A percentile compares a stretch with the other conserved stretches of the same genome.
Conservation (phyloP, 768 basidiomycete genomes). For the Roridomyces roridus region DNA sequence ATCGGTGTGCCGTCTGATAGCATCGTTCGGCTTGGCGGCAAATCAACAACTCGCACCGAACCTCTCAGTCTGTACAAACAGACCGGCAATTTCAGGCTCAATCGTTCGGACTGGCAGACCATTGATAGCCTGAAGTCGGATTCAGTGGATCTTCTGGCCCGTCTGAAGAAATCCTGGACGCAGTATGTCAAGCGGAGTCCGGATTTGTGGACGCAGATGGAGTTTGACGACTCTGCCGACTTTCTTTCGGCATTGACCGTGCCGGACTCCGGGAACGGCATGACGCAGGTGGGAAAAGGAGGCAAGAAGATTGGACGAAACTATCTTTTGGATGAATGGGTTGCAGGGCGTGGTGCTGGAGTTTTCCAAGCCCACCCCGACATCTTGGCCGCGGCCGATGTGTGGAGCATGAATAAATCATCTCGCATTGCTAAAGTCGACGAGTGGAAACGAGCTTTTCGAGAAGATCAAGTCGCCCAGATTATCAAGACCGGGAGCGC, state of each 20-base stretch:
- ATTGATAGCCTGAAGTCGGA: conserved; percentile 47
- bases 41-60: conserved; percentile 54
- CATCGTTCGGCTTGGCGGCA: conserved; percentile 67
- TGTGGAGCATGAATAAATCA: conserved; percentile 44
- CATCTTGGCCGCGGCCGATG: conserved; percentile 28
- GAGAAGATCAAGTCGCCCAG: conserved; percentile 32
- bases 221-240: conserved; percentile 51
- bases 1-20: conserved; percentile 57
- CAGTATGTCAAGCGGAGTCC: conserved; percentile 23
- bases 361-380: conserved; percentile 36
- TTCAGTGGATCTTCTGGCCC: conserved; percentile 10
- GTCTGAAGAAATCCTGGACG: conserved; percentile 35
- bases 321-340: conserved; percentile 59
- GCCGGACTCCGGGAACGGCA: conserved; percentile 48
- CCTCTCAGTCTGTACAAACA: conserved; percentile 52
- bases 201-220: conserved; percentile 51
- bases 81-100: conserved; percentile 27
- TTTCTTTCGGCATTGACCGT: conserved; percentile 54
- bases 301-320: conserved; percentile 39
- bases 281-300: conserved; percentile 47
- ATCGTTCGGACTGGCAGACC: conserved; percentile 42
- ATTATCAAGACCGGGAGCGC: conserved; percentile 31
- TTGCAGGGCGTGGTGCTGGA: conserved; percentile 49
- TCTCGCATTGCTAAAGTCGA: conserved; percentile 17
- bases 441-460: conserved; percentile 38